Percentiles rank a stretch among this genome's conserved stretches.
Evolutionary conservation across 345 rosid genomes (phyloP).

Genomic region (Rhodomyrtus tomentosa): DNA sequence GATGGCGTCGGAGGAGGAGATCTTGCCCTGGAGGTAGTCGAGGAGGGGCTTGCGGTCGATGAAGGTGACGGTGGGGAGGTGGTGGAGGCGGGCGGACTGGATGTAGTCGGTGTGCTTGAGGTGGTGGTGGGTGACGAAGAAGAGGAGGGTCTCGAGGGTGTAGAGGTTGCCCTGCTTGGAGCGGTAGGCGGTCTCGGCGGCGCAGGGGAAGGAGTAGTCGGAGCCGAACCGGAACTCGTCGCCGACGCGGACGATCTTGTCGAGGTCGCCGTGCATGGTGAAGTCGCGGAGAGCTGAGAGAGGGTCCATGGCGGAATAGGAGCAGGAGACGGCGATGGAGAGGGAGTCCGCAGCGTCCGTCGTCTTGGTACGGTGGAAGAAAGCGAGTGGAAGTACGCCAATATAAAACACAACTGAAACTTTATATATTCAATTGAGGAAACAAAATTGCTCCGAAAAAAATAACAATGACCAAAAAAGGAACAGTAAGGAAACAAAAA

Average conservation of each 20-base stretch:
- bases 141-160: constrained; percentile 66
- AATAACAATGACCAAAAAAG: too few relatives aligned
- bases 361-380: not conserved
- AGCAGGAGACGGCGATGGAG: not conserved
- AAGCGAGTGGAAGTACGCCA: not conserved
- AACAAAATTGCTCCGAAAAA: too few relatives aligned
- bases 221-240: constrained; percentile 55
- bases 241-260: constrained; percentile 38
- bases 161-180: constrained; percentile 75
- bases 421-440: too few relatives aligned
- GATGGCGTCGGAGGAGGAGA: constrained; percentile 53
- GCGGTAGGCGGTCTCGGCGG: constrained; percentile 69
- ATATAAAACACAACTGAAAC: too few relatives aligned
- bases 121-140: constrained; percentile 48
- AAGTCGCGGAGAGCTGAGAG: constrained; percentile 68
- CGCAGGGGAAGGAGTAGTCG: constrained; percentile 50
- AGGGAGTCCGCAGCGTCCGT: not conserved
- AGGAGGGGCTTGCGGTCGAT: constrained; percentile 80
- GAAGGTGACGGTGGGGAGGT: constrained; percentile 59
- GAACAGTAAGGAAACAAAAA: too few relatives aligned
- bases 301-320: constrained; percentile 37
- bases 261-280: constrained; percentile 52
- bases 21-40: constrained; percentile 72
- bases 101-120: constrained; percentile 74
- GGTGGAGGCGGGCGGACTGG: constrained; percentile 45